Evolutionary conservation across 306 rosid genomes (phyloP).

Genomic region (Lathyrus tuberosus): DNA sequence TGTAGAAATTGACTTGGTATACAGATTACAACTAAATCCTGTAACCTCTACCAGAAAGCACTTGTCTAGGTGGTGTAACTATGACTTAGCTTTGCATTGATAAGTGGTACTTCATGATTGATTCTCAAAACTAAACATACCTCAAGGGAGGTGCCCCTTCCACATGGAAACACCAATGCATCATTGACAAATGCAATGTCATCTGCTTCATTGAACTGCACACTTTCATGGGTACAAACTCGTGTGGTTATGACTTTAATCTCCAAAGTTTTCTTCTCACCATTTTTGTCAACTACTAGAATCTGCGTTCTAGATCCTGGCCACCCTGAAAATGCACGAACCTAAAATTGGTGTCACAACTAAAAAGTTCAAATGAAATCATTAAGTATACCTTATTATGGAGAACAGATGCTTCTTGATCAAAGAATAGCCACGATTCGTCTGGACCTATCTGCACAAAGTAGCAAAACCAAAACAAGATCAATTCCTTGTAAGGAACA

Average conservation of each 20-base stretch:
- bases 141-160: constrained; percentile 69
- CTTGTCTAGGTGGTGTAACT: constrained; percentile 23
- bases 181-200: constrained; percentile 58
- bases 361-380: constrained; percentile 42
- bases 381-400: constrained; percentile 73
- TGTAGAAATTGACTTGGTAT: background rate
- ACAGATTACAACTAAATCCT: constrained; percentile 13
- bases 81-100: constrained; percentile 19
- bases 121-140: constrained; percentile 46
- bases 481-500: constrained; percentile 28
- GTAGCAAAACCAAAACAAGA: constrained; percentile 28
- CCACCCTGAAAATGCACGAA: constrained; percentile 99
- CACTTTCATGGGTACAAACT: constrained; percentile 48
- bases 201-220: constrained; percentile 50
- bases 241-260: constrained; percentile 79
- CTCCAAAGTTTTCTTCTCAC: constrained; percentile 57
- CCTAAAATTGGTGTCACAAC: constrained; percentile 65
- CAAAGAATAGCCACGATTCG: constrained; percentile 81
- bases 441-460: constrained; percentile 70
- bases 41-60: constrained; percentile 15
- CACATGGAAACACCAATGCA: constrained; percentile 76
- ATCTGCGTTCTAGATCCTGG: constrained; percentile 90
- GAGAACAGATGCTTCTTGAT: constrained; percentile 69
- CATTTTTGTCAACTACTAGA: constrained; percentile 52
- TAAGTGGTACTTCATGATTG: constrained; percentile 19